Percentiles rank a stretch among this genome's conserved stretches.
phyloP scores from a whole-genome alignment of 2,329 filamentous ascomycete species.

The Aureobasidium lini region DNA sequence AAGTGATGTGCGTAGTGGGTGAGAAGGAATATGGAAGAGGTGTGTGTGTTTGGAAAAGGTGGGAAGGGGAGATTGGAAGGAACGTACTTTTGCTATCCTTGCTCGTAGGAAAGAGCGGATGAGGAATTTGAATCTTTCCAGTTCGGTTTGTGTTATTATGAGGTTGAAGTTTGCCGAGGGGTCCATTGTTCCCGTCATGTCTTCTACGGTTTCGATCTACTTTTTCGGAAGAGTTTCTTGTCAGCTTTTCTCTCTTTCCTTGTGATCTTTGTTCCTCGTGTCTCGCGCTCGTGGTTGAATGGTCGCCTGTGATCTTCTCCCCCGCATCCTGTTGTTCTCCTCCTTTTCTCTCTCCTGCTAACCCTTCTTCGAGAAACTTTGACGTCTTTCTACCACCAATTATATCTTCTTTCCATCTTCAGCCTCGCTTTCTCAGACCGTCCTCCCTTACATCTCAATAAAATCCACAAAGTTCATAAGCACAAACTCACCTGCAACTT shows the following conservation, averaged over 20 bases:
- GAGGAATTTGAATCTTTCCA: slow-evolving; percentile 89
- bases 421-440: no score
- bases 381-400: no score
- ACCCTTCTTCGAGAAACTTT: no score
- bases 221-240: background rate
- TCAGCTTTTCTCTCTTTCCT: background rate
- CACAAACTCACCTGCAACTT: slow-evolving; percentile 19
- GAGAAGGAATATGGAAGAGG: background rate
- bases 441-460: background rate
- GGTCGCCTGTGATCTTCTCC: no score
- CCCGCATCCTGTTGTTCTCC: background rate
- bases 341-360: background rate
- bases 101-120: slow-evolving; percentile 75
- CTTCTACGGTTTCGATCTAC: slow-evolving; percentile 44
- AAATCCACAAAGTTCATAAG: background rate
- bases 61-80: background rate
- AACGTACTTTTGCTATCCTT: slow-evolving; percentile 70
- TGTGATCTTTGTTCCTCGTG: background rate
- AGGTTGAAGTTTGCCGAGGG: slow-evolving; percentile 86
- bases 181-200: slow-evolving; percentile 74
- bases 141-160: slow-evolving; percentile 92
- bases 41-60: background rate
- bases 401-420: no score
- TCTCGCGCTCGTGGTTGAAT: no score
- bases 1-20: no score